Percentiles rank a stretch among this genome's conserved stretches.
Conservation (phyloP, 1,284 basidiomycete genomes). For the Sparassis latifolia region DNA sequence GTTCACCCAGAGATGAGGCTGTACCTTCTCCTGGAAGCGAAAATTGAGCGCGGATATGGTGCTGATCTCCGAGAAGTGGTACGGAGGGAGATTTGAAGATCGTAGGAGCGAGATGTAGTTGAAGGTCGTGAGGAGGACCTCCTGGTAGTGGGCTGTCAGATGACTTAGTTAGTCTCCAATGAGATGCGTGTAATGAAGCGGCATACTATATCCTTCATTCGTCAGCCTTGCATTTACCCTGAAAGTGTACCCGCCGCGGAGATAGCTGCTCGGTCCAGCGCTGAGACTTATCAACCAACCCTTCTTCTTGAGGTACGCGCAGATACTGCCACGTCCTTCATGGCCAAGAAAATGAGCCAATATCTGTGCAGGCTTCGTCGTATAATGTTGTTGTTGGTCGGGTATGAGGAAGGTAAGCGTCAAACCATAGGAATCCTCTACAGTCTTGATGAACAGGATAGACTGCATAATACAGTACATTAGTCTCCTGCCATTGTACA, state of each 20-base stretch:
- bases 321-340: slow-evolving; percentile 60
- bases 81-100: slow-evolving; percentile 35
- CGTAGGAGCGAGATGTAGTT: slow-evolving; percentile 55
- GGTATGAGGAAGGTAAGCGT: slow-evolving; percentile 54
- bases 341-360: slow-evolving; percentile 65
- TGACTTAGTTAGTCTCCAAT: neutral
- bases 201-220: slow-evolving; percentile 47
- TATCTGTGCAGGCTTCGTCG: slow-evolving; percentile 48
- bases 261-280: slow-evolving; percentile 39
- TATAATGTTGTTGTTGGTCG: slow-evolving; percentile 45
- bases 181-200: neutral
- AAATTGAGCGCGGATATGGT: slow-evolving; percentile 52
- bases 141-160: slow-evolving; percentile 42
- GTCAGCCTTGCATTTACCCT: slow-evolving; percentile 53
- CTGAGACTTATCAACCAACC: slow-evolving; percentile 58
- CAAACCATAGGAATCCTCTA: slow-evolving; percentile 53
- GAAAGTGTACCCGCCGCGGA: slow-evolving; percentile 53
- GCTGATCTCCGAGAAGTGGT: slow-evolving; percentile 51
- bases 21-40: slow-evolving; percentile 51
- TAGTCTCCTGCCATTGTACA: too few species aligned
- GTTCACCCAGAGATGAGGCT: slow-evolving; percentile 20
- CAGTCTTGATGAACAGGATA: slow-evolving; percentile 53
- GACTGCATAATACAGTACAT: slow-evolving; percentile 24
- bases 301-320: slow-evolving; percentile 55
- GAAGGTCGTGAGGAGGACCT: slow-evolving; percentile 49